These are phyloP conservation scores for Penicillium argentinense DNA, from an alignment of 495 filamentous ascomycete genomes.

Conservation along the genomic window DNA sequence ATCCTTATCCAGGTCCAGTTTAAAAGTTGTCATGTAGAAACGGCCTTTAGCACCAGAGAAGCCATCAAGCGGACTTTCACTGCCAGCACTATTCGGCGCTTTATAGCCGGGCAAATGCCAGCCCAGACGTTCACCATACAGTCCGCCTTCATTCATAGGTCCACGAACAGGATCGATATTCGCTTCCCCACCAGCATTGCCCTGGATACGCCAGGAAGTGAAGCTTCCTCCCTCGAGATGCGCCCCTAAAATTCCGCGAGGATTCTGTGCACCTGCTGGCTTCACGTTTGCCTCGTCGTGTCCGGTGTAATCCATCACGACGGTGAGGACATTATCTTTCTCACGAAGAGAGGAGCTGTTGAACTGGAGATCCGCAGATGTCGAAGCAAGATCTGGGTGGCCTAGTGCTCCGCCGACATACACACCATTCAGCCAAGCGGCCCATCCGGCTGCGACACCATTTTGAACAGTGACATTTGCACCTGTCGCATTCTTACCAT, in stretches of 20 bases:
- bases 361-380: conserved; percentile 19
- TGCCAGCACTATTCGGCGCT: conserved; percentile 40
- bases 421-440: conserved; percentile 53
- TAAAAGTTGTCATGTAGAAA: conserved; percentile 60
- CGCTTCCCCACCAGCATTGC: conserved; percentile 69
- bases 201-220: conserved; percentile 70
- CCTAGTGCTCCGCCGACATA: conserved; percentile 58
- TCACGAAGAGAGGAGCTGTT: conserved; percentile 46
- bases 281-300: conserved; percentile 62
- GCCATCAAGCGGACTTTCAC: conserved; percentile 47
- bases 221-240: conserved; percentile 41
- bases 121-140: conserved; percentile 65
- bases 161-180: conserved; percentile 64
- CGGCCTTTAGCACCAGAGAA: conserved; percentile 48
- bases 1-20: conserved; percentile 46
- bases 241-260: conserved; percentile 67
- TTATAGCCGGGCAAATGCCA: conserved; percentile 61
- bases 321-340: conserved; percentile 57
- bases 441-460: conserved; percentile 57
- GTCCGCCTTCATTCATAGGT: conserved; percentile 71
- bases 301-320: conserved; percentile 70
- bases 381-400: conserved; percentile 35
- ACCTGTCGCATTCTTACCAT: conserved; percentile 49
- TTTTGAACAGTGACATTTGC: conserved; percentile 59
- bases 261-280: conserved; percentile 59